Percentiles rank a stretch among this genome's conserved stretches.
Evolutionary conservation across 108 stramenopile species (phyloP).

Genomic region (Bacterosira constricta): DNA sequence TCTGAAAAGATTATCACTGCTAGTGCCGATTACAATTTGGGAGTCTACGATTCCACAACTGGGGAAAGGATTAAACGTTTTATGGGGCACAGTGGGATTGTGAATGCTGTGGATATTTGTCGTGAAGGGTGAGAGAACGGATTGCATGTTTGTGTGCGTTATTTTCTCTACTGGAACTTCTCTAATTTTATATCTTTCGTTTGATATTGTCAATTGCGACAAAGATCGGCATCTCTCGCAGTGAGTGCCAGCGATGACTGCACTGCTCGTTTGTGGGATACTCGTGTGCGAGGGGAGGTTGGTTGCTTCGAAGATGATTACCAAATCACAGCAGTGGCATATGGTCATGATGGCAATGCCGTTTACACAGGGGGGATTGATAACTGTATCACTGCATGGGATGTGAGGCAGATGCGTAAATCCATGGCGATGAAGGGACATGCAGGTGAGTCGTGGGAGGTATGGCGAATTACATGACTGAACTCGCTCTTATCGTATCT

Average conservation of each 20-base stretch:
- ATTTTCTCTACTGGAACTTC: background rate
- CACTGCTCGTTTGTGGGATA: conserved; percentile 78
- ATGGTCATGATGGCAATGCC: conserved; percentile 58
- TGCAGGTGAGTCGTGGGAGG: conserved; percentile 21
- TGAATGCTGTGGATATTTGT: conserved; percentile 59
- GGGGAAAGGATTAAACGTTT: conserved; percentile 64
- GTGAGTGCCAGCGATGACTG: conserved; percentile 84
- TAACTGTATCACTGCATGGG: conserved; percentile 82
- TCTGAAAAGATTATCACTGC: conserved; percentile 64
- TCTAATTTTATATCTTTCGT: background rate
- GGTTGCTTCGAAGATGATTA: conserved; percentile 55
- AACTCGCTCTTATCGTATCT: background rate
- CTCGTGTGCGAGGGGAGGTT: conserved; percentile 57
- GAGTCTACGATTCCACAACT: conserved; percentile 68
- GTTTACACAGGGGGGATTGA: conserved; percentile 90
- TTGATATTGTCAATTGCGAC: background rate
- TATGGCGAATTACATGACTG: no score
- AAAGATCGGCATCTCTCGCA: conserved; percentile 41
- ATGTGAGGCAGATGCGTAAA: conserved; percentile 64
- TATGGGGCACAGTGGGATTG: conserved; percentile 65
- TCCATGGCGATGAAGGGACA: conserved; percentile 77
- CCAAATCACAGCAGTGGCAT: conserved; percentile 82
- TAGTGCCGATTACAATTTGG: conserved; percentile 82
- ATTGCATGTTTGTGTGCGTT: background rate
- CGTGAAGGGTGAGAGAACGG: conserved; percentile 26